phyloP scores from a whole-genome alignment of 208 protist species.

The Leishmania amazonensis region DNA sequence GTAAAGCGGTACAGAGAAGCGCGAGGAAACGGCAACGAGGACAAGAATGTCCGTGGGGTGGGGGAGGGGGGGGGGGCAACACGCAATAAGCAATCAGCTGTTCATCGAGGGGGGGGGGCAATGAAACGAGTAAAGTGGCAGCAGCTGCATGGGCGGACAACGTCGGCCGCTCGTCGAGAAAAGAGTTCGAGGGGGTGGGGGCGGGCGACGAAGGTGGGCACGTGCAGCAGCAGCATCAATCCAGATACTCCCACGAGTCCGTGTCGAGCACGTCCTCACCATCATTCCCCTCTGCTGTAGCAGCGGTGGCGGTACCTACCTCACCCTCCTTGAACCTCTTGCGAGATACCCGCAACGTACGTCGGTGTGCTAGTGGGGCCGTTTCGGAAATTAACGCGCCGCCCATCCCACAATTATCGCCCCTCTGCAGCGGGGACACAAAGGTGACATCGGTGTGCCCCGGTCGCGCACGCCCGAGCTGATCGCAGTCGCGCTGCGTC shows the following conservation, averaged over 20 bases:
- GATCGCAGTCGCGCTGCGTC: conserved; percentile 21
- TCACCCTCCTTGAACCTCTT: background rate
- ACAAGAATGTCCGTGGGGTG: too few relatives aligned
- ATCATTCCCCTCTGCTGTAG: background rate
- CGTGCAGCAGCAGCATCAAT: conserved; percentile 7
- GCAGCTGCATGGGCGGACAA: background rate
- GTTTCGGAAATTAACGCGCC: background rate
- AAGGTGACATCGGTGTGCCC: conserved; percentile 19
- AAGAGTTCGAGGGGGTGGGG: background rate
- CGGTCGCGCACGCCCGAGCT: conserved; percentile 10
- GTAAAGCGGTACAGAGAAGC: background rate
- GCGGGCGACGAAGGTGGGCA: background rate
- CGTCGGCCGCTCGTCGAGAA: background rate
- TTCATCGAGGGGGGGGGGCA: background rate
- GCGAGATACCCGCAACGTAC: conserved; percentile 11
- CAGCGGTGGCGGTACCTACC: background rate
- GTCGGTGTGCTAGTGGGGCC: background rate
- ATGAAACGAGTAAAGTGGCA: background rate
- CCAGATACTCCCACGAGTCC: conserved; percentile 38
- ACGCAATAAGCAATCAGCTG: too few relatives aligned
- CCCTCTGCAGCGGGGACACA: conserved; percentile 25
- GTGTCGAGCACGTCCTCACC: conserved; percentile 5
- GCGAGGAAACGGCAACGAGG: background rate
- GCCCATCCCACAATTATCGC: background rate
- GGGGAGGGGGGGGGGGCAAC: too few relatives aligned